Percentiles rank a stretch among this genome's conserved stretches.
phyloP scores from a whole-genome alignment of 2,329 filamentous ascomycete species.

The Fusarium vanettenii region DNA sequence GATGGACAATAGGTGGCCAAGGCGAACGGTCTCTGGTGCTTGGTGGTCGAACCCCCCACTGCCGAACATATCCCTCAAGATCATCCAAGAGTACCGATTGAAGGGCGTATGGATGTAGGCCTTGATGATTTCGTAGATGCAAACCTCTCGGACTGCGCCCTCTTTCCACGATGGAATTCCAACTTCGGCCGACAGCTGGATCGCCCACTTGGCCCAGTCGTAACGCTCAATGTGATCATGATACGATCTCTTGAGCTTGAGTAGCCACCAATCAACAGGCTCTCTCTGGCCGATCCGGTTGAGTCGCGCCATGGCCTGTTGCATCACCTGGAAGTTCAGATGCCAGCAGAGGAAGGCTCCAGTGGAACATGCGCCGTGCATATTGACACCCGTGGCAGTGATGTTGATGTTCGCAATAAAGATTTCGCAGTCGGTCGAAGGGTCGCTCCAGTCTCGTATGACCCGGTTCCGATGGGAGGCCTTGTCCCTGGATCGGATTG shows the following conservation, averaged over 20 bases:
- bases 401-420: slow-evolving; percentile 4
- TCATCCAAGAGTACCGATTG: slow-evolving; percentile 3
- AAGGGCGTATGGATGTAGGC: neutral
- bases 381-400: neutral
- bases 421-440: neutral
- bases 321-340: neutral
- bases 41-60: neutral
- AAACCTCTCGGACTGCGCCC: neutral
- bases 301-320: neutral
- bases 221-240: neutral
- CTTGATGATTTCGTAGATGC: slow-evolving; percentile 3
- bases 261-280: neutral
- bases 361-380: neutral
- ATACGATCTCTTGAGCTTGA: slow-evolving; percentile 1
- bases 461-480: neutral
- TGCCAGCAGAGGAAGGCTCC: slow-evolving; percentile 3
- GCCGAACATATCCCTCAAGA: neutral
- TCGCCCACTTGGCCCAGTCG: neutral
- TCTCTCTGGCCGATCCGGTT: neutral
- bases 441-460: slow-evolving; percentile 1
- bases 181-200: neutral
- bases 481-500: neutral
- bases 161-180: neutral
- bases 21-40: neutral
- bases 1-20: neutral